A percentile compares a stretch with the other conserved stretches of the same genome.
These are phyloP conservation scores for Antrodiella citrinella DNA, from an alignment of 768 basidiomycete genomes.

Conservation along the genomic window DNA sequence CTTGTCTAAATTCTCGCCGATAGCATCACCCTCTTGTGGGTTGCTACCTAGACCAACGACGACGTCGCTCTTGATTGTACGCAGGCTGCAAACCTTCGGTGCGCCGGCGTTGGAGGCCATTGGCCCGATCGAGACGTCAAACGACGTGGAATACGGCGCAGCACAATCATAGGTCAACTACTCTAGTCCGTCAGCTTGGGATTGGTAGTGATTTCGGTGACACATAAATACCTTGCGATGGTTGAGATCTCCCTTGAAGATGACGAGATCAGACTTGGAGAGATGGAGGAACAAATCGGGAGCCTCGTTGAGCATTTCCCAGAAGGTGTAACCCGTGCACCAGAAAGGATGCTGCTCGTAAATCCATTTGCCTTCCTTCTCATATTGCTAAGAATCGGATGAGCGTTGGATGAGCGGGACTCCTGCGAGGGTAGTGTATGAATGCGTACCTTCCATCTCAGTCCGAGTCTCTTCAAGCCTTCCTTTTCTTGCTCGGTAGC, in stretches of 20 bases:
- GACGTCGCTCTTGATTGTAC: conserved; percentile 94
- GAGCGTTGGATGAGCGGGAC: too few relatives aligned
- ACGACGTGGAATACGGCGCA: conserved; percentile 79
- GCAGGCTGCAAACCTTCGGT: conserved; percentile 75
- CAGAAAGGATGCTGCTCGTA: conserved; percentile 94
- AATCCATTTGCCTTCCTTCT: conserved; percentile 86
- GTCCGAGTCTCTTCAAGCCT: conserved; percentile 69
- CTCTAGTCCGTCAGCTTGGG: background rate
- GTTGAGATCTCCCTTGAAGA: conserved; percentile 93
- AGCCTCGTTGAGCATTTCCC: conserved; percentile 77
- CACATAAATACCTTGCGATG: conserved; percentile 71
- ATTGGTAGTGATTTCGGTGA: background rate
- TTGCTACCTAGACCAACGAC: conserved; percentile 88
- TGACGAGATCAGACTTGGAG: conserved; percentile 81
- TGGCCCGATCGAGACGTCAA: conserved; percentile 85
- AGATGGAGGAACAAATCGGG: conserved; percentile 91
- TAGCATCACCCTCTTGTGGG: conserved; percentile 53
- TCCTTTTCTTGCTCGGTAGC: conserved; percentile 74
- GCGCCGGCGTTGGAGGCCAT: conserved; percentile 87
- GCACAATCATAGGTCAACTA: conserved; percentile 76
- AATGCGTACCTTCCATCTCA: conserved; percentile 79
- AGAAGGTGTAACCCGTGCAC: conserved; percentile 95
- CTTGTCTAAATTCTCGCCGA: conserved; percentile 75
- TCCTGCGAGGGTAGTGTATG: too few relatives aligned
- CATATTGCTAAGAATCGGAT: conserved; percentile 84